phyloP scores from a whole-genome alignment of 371 early-diverging fungal genomes.

The Capillidium heterosporum region DNA sequence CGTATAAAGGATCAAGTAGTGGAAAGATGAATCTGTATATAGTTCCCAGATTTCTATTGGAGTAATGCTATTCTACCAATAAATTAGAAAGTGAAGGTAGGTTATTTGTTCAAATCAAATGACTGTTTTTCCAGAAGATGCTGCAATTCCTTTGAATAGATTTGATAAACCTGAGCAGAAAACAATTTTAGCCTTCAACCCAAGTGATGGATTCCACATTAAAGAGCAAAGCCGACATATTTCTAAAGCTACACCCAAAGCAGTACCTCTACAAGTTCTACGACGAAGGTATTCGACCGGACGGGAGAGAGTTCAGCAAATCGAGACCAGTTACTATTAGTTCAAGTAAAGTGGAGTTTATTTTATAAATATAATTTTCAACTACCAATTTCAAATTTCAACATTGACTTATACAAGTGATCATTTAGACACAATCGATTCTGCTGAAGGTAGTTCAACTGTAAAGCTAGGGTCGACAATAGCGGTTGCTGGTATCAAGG shows the following conservation, averaged over 20 bases:
- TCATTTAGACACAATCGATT: slow-evolving; percentile 45
- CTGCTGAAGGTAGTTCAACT: slow-evolving; percentile 73
- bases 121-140: too few relatives aligned
- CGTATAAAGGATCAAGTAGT: too few relatives aligned
- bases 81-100: too few relatives aligned
- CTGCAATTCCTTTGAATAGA: too few relatives aligned
- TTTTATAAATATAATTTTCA: slow-evolving; percentile 8
- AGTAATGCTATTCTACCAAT: too few relatives aligned
- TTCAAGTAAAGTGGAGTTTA: slow-evolving; percentile 3
- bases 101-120: too few relatives aligned
- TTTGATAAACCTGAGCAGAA: too few relatives aligned
- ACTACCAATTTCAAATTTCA: too few relatives aligned
- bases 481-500: slow-evolving; percentile 84
- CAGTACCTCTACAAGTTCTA: slow-evolving; percentile 76
- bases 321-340: slow-evolving; percentile 40
- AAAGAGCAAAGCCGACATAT: slow-evolving; percentile 19
- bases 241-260: slow-evolving; percentile 57
- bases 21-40: too few relatives aligned
- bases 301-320: slow-evolving; percentile 45
- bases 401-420: neutral
- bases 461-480: slow-evolving; percentile 78
- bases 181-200: too few relatives aligned
- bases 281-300: slow-evolving; percentile 58
- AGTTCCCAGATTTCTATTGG: too few relatives aligned
- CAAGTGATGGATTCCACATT: neutral